Conservation (phyloP, 2,329 filamentous ascomycete species). For the Trichoderma sp. region DNA sequence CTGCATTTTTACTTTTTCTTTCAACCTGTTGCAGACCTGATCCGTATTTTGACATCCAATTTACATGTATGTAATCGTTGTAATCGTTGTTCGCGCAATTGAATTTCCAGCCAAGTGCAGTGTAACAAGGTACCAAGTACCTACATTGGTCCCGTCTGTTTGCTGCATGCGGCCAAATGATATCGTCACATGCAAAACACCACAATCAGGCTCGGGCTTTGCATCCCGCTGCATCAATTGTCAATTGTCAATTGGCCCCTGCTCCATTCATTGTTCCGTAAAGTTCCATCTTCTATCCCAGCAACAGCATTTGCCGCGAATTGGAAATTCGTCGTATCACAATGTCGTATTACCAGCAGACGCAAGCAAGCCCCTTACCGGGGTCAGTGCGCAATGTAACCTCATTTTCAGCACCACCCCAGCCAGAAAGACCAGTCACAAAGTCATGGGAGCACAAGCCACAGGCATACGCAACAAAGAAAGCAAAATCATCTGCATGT, state of each 20-base stretch:
- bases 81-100: background rate
- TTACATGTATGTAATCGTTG: background rate
- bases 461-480: background rate
- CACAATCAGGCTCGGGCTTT: background rate
- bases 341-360: background rate
- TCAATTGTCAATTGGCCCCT: too few relatives aligned
- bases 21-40: background rate
- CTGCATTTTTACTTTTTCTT: background rate
- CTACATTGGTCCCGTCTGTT: background rate
- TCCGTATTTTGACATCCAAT: background rate
- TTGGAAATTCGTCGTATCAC: background rate
- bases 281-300: background rate
- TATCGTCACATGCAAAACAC: background rate
- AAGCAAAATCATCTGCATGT: background rate
- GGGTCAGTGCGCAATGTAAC: constrained; percentile 14
- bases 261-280: background rate
- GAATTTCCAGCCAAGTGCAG: background rate
- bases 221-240: background rate
- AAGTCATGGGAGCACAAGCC: background rate
- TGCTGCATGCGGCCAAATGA: background rate
- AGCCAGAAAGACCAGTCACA: background rate
- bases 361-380: constrained; percentile 15
- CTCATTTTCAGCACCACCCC: background rate
- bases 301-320: background rate
- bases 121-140: background rate